These are phyloP conservation scores for Veloboletus limbatus DNA, from an alignment of 1,284 basidiomycete species.

Conservation along the genomic window DNA sequence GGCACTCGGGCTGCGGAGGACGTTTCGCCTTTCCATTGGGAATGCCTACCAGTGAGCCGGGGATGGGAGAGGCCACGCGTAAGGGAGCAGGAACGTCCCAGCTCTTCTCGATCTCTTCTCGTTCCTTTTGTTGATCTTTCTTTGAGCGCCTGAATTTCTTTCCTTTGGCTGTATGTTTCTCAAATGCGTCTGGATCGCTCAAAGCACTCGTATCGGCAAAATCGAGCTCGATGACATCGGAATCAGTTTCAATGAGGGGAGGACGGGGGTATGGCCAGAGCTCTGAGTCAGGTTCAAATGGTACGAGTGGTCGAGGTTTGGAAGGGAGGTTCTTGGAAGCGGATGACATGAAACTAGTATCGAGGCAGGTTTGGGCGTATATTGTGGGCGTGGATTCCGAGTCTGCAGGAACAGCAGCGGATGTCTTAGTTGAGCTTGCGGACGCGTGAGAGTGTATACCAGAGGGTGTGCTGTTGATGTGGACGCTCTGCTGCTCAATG, in stretches of 20 bases:
- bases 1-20: constrained; percentile 6
- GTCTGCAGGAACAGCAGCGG: not conserved
- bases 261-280: constrained; percentile 64
- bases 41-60: constrained; percentile 9
- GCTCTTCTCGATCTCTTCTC: constrained; percentile 55
- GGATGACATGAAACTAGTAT: constrained; percentile 3
- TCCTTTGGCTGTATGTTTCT: constrained; percentile 24
- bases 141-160: constrained; percentile 39
- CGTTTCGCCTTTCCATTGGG: constrained; percentile 27
- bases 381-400: constrained; percentile 17
- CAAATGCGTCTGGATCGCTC: constrained; percentile 57
- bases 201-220: constrained; percentile 66
- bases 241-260: constrained; percentile 37
- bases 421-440: not conserved
- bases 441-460: constrained; percentile 10
- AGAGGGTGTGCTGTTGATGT: constrained; percentile 6
- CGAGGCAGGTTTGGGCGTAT: constrained; percentile 11
- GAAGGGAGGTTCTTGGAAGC: constrained; percentile 16
- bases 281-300: constrained; percentile 57
- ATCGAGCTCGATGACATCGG: constrained; percentile 66
- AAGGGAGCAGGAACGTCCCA: constrained; percentile 50
- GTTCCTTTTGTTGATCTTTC: constrained; percentile 41
- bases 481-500: constrained; percentile 19
- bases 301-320: constrained; percentile 41
- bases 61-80: constrained; percentile 17